Evolutionary conservation across 495 filamentous ascomycete species (phyloP), one percentile per base, ranked within the genome.

Genomic region (Hyaloscypha variabilis): DNA sequence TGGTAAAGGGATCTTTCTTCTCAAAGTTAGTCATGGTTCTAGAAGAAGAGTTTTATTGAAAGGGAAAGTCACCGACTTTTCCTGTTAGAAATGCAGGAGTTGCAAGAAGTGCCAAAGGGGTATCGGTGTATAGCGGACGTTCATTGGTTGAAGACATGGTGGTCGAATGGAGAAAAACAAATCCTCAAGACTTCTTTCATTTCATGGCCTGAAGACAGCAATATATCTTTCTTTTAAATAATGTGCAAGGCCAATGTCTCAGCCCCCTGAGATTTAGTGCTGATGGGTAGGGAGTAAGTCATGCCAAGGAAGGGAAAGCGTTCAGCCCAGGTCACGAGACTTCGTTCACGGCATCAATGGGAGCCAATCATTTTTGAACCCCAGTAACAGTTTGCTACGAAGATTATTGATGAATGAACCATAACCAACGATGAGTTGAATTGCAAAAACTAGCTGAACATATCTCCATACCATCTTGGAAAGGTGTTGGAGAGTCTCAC

Each of bases 1-100:
- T 29, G 3, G 66, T 68, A 31, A 68, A 68, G n/a, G 31, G 8
- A 51, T 68, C 66, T 23, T 24, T 68, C 66, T 68, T 24, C 6
- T 21, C 46, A 28, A 57, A 25, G 14, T 55, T 19, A 50, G 57
- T 23, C 14, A 2, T 6, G 39, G 31, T 36, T 42, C 5, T 49
- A 36, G 31, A 17, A 30, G 3, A 10, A 52, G 42, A 53, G 46
- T 8, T 8, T 17, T 4, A 53, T 10, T 19, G n/a, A n/a, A 53
- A 19, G 39, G 28, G 29, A 58, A 31, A 25, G 30, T 28, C n/a
- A 36, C 55, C 24, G n/a, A n/a, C n/a, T n/a, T 58, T 58, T 29
- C 55, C 55, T 31, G 55, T 58, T 5, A 25, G 21, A 36, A 58
- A 58, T 6, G 25, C 36, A 21, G 58, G 58, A 1, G 64, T 62